phyloP scores from a whole-genome alignment of 139 green algal genomes.

The Nannochloris sp. region DNA sequence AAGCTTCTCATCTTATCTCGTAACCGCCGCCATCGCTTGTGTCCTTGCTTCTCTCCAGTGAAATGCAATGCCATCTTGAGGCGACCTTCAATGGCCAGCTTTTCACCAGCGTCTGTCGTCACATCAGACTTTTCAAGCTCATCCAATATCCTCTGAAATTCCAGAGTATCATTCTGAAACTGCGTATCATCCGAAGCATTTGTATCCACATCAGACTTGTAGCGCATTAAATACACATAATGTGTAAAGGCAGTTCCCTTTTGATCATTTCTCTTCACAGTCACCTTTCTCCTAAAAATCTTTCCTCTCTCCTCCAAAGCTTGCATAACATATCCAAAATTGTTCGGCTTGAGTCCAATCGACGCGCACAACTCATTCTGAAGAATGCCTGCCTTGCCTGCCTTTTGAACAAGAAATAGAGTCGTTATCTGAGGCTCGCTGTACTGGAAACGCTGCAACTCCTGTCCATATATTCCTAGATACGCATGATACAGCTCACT shows the following conservation, averaged over 20 bases:
- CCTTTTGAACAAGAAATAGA: neutral
- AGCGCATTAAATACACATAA: neutral
- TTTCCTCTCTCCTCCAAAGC: slow-evolving; percentile 40
- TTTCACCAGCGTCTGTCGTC: neutral
- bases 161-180: neutral
- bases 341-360: slow-evolving; percentile 37
- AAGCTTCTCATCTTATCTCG: slow-evolving; percentile 23
- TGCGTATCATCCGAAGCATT: neutral
- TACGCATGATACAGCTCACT: slow-evolving; percentile 23
- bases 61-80: too few relatives aligned
- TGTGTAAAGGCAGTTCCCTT: too few relatives aligned
- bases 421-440: slow-evolving; percentile 2
- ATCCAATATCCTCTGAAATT: neutral
- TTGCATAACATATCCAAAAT: slow-evolving; percentile 65
- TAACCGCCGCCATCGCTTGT: slow-evolving; percentile 38
- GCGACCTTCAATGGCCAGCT: too few relatives aligned
- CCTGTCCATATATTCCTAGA: slow-evolving; percentile 42
- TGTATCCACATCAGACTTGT: neutral
- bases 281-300: slow-evolving; percentile 29
- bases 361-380: slow-evolving; percentile 37
- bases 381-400: slow-evolving; percentile 31
- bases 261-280: neutral
- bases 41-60: slow-evolving; percentile 14
- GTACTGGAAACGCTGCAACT: slow-evolving; percentile 20
- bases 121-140: neutral